phyloP scores from a whole-genome alignment of 2,329 filamentous ascomycete species.

The Periconia sp. region DNA sequence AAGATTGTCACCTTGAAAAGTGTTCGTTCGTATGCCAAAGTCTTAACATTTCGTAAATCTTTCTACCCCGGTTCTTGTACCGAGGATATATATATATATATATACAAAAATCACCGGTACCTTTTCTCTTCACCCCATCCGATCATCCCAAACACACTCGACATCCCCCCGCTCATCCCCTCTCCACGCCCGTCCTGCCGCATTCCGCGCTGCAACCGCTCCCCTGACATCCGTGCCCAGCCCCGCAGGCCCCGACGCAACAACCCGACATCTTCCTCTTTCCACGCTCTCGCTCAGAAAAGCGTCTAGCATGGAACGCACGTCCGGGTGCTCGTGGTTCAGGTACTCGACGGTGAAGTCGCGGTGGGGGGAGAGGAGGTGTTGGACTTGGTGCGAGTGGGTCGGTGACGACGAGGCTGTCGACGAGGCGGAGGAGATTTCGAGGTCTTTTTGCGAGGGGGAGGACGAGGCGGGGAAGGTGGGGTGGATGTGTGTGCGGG shows the following conservation, averaged over 20 bases:
- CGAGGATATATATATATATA: no score
- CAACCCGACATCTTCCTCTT: constrained; percentile 26
- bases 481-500: background rate
- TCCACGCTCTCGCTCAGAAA: constrained; percentile 24
- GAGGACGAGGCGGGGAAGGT: background rate
- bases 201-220: constrained; percentile 30
- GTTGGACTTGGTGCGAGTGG: constrained; percentile 8
- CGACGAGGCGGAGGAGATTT: constrained; percentile 9
- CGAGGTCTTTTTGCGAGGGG: constrained; percentile 9
- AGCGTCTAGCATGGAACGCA: constrained; percentile 12
- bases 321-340: constrained; percentile 21
- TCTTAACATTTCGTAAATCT: no score
- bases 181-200: constrained; percentile 27
- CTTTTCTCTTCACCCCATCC: no score
- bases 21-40: no score
- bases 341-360: constrained; percentile 30
- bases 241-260: constrained; percentile 27
- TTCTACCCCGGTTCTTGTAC: no score
- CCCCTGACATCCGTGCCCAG: constrained; percentile 32
- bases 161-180: constrained; percentile 33
- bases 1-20: no score
- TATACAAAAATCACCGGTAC: no score
- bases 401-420: constrained; percentile 6
- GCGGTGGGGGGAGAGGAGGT: constrained; percentile 12
- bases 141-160: constrained; percentile 36